phyloP scores from a whole-genome alignment of 2,329 filamentous ascomycete genomes.

The Seiridium cupressi region DNA sequence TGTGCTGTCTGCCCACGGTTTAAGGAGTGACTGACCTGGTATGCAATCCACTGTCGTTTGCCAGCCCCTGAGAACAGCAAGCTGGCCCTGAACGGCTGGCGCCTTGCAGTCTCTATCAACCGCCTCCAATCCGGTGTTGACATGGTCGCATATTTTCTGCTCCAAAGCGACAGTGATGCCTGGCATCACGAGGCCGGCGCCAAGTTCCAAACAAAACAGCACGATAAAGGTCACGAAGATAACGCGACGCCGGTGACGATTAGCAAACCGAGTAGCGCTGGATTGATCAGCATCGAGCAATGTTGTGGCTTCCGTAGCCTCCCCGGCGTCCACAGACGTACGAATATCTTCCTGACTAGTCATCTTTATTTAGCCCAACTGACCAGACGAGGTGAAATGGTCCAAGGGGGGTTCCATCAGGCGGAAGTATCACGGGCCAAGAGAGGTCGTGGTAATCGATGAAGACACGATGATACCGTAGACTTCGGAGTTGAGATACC shows the following conservation, averaged over 20 bases:
- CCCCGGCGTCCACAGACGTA: not conserved
- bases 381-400: too few species aligned
- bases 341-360: not conserved
- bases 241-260: not conserved
- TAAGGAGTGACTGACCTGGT: slow-evolving; percentile 19
- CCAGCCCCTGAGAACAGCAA: slow-evolving; percentile 52
- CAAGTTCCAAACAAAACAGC: not conserved
- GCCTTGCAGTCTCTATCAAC: slow-evolving; percentile 43
- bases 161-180: not conserved
- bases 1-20: too few species aligned
- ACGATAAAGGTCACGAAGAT: not conserved
- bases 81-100: slow-evolving; percentile 44
- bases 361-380: not conserved
- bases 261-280: not conserved
- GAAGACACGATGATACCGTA: too few species aligned
- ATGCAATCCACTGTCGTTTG: slow-evolving; percentile 42
- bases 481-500: too few species aligned
- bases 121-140: not conserved
- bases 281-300: not conserved
- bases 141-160: not conserved
- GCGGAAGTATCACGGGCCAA: too few species aligned
- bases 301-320: not conserved
- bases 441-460: too few species aligned
- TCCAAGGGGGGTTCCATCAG: too few species aligned
- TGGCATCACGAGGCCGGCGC: not conserved